Conservation (phyloP, 225 moss, liverwort and hornwort species). For the Straminergon stramineum region DNA sequence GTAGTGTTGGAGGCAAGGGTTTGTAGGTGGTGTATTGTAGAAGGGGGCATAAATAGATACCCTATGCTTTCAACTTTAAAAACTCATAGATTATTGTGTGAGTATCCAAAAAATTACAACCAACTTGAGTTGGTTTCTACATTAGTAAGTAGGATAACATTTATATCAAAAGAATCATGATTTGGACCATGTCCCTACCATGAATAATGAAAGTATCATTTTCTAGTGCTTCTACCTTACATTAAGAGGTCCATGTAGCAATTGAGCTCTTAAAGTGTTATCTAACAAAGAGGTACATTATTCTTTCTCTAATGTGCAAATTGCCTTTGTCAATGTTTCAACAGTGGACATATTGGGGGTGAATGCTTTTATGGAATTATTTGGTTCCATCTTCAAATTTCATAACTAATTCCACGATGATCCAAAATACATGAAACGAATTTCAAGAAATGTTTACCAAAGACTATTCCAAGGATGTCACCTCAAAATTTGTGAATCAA, state of each 20-base stretch:
- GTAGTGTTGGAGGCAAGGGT: rapidly evolving
- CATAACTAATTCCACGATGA: rapidly evolving
- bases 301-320: background rate
- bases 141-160: background rate
- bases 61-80: background rate
- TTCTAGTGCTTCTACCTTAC: background rate
- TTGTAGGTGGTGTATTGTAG: background rate
- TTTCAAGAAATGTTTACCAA: background rate
- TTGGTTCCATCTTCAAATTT: background rate
- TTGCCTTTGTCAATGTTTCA: background rate
- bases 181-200: background rate
- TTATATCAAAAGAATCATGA: background rate
- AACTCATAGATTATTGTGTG: background rate
- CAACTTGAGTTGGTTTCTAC: background rate
- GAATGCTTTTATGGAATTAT: background rate
- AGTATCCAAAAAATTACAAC: background rate
- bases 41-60: background rate
- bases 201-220: background rate
- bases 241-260: too few relatives aligned
- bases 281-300: background rate
- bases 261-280: background rate
- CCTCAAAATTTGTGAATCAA: background rate
- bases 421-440: background rate
- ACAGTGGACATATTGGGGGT: rapidly evolving
- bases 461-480: background rate